Percentiles rank a stretch among this genome's conserved stretches.
Evolutionary conservation across 352 stramenopile species (phyloP).

Genomic region (Pythium chondricola): DNA sequence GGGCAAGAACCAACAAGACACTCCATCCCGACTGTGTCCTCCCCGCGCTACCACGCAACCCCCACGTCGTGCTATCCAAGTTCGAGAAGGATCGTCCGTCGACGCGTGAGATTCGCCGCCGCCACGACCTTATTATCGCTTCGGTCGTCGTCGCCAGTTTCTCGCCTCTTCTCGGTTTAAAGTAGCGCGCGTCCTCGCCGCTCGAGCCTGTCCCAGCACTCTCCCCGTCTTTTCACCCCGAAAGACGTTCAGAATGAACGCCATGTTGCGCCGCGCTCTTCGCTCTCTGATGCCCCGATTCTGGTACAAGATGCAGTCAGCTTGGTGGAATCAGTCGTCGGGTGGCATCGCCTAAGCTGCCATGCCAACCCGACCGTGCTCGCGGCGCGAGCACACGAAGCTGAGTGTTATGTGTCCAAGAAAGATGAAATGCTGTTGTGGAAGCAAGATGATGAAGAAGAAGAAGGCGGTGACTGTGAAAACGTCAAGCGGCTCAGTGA

Average conservation of each 20-base stretch:
- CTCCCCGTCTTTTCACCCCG: conserved; percentile 31
- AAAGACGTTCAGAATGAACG: conserved; percentile 30
- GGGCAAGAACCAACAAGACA: too few species aligned
- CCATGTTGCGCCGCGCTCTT: neutral
- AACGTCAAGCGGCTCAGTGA: conserved; percentile 51
- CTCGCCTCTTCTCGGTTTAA: conserved; percentile 36
- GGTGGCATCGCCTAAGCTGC: conserved; percentile 10
- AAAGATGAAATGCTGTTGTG: too few species aligned
- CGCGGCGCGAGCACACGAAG: neutral
- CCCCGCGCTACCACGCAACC: neutral
- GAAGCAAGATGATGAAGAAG: conserved; percentile 13
- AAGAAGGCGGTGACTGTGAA: conserved; percentile 29
- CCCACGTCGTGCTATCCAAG: conserved; percentile 13
- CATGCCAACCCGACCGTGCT: neutral
- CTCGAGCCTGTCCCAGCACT: conserved; percentile 30
- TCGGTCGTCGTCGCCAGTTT: conserved; percentile 2
- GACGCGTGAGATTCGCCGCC: conserved; percentile 16
- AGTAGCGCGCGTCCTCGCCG: conserved; percentile 22
- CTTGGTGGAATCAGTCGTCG: neutral
- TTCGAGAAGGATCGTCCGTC: conserved; percentile 15
- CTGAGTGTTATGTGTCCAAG: neutral
- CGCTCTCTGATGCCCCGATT: neutral
- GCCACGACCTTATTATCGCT: neutral
- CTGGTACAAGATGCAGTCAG: conserved; percentile 8
- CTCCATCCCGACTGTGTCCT: conserved; percentile 3